Evolutionary conservation across 208 protist genomes (phyloP).

Genomic region (Leptomonas seymouri): DNA sequence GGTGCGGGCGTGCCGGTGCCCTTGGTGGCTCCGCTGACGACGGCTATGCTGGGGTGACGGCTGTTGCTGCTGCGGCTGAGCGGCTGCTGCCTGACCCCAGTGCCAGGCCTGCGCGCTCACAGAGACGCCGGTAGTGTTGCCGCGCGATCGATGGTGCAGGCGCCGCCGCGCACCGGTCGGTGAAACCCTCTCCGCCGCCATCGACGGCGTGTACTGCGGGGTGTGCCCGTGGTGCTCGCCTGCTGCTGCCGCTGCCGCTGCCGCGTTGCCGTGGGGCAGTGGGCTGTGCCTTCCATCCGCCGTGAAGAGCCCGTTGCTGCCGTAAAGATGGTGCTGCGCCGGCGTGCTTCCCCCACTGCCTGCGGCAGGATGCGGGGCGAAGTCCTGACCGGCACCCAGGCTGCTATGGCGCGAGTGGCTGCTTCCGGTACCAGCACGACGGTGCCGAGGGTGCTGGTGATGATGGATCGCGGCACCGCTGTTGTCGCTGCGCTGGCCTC

Average conservation of each 20-base stretch:
- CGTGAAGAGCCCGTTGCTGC: slow-evolving; percentile 10
- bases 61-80: background rate
- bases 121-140: slow-evolving; percentile 12
- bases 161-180: background rate
- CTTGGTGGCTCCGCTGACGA: background rate
- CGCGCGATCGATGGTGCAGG: slow-evolving; percentile 6
- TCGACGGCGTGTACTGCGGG: slow-evolving; percentile 14
- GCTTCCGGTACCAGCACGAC: background rate
- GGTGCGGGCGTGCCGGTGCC: slow-evolving; percentile 3
- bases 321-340: slow-evolving; percentile 3
- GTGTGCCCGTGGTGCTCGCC: slow-evolving; percentile 9
- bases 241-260: slow-evolving; percentile 1
- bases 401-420: background rate
- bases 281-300: slow-evolving; percentile 1
- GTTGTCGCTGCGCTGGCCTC: background rate
- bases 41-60: background rate
- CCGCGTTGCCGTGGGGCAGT: slow-evolving; percentile 4
- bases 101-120: slow-evolving; percentile 31
- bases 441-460: too few species aligned
- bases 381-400: background rate
- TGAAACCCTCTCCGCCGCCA: background rate
- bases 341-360: slow-evolving; percentile 7
- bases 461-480: slow-evolving; percentile 1
- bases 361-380: background rate
- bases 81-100: slow-evolving; percentile 6